Evolutionary conservation across 352 stramenopile genomes (phyloP), one percentile per base, ranked within the genome.

Genomic region (Elongisporangium anandrum): DNA sequence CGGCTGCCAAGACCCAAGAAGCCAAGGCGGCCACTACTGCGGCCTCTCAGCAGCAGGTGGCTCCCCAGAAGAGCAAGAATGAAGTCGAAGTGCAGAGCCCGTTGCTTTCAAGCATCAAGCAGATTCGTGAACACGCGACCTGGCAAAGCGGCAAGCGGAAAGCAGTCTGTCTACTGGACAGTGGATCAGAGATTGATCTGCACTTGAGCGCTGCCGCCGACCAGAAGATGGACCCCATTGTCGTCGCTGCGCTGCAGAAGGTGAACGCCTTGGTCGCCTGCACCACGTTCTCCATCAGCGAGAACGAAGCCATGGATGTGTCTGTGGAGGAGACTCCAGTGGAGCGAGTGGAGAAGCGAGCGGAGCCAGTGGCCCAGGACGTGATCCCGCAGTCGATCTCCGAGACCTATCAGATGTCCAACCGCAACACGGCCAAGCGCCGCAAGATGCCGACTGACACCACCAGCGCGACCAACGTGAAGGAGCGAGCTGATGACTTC

Each of bases 361-460:
- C 49, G 23, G 64, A 66, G 19, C 48, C 61, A 5, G 66, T 63
- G 23, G 56, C 38, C 26, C 50, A 23, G 12, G 61, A 61, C 3
- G 56, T 54, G 26, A 60, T 85, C 22, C 84, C 86, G 15, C 73
- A 85, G 64, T 92, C 86, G 16, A 85, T 95, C 49, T 68, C 82
- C 0, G 86, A 95, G 64, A 77, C 79, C 3, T 94, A 93, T 55
- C 68, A 92, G 49, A 69, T 92, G 57, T 77, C 74, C 6, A 88
- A 85, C 63, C 78, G 80, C 21, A 41, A 41, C 13, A 41, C 29
- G 29, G 45, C 66, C 1, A 94, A 93, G 69, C 75, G 81, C 23
- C 67, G 77, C 55, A 92, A 90, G 63, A 77, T 59, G n/a, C 47
- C 56, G 1, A 52, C 71, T 41, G 70, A 84, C 55, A 70, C 61